Conservation (phyloP, 345 rosid genomes). For the Mercurialis annua region DNA sequence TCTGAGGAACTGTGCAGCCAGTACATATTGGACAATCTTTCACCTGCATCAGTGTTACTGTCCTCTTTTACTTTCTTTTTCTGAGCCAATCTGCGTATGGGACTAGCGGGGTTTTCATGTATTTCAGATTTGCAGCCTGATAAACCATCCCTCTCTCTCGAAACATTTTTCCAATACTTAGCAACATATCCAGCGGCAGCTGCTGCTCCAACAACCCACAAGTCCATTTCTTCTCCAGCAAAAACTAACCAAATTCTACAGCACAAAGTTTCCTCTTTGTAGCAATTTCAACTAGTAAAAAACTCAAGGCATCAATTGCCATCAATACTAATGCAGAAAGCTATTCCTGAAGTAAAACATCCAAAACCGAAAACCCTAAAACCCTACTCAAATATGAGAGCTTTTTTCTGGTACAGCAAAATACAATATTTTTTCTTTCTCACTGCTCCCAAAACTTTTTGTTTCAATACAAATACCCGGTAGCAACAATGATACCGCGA, state of each 20-base stretch:
- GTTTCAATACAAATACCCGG: not conserved
- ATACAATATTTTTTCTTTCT: conserved; percentile 8
- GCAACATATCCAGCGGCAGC: conserved; percentile 77
- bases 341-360: not conserved
- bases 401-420: not conserved
- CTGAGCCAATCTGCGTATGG: conserved; percentile 15
- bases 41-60: conserved; percentile 25
- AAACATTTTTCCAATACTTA: conserved; percentile 46
- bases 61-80: conserved; percentile 36
- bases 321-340: conserved; percentile 15
- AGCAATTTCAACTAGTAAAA: conserved; percentile 20
- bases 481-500: conserved; percentile 7
- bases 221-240: conserved; percentile 47
- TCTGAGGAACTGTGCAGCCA: conserved; percentile 28
- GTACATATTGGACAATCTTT: conserved; percentile 21
- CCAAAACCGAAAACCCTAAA: conserved; percentile 1
- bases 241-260: conserved; percentile 28
- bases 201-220: conserved; percentile 67
- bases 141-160: conserved; percentile 28
- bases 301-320: conserved; percentile 22
- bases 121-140: conserved; percentile 31
- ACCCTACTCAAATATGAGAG: not conserved
- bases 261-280: conserved; percentile 12
- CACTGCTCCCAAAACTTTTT: not conserved
- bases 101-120: conserved; percentile 27